Evolutionary conservation across 1,284 basidiomycete genomes (phyloP), one percentile per base, ranked within the genome.

Genomic region (Ceratobasidium sp.): DNA sequence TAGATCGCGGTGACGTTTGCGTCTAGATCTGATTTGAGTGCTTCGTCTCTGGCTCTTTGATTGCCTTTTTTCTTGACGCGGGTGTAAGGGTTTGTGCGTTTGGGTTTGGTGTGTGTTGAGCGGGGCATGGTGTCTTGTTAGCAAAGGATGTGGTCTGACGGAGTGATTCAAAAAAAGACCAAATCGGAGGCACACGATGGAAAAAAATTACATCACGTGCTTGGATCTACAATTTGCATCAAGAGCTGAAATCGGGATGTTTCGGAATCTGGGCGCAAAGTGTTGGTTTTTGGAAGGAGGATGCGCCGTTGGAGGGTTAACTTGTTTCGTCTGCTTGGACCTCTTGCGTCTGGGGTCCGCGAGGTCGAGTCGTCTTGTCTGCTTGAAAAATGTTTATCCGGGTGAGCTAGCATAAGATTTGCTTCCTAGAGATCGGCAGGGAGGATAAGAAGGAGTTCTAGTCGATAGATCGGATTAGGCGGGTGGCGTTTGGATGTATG

Each of bases 31-130:
- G 26, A 26, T 34, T 26, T 26, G 21, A 64, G 41, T 45, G 46
- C 61, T 32, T 64, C 61, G 61, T 64, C 60, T 46, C 39, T 48
- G 12, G 61, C 45, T n/a, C 30, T 64, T 34, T 52, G 61, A 18
- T 8, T 16, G 9, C 46, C 16, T 41, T 32, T 39, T 28, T 41
- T 59, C 34, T 41, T 39, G 5, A n/a, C n/a, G n/a, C 45, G 41
- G 16, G 55, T n/a, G 21, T 64, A 52, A 6, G 46, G 45, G 12
- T 62, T n/a, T 41, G 41, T 28, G 3, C 61, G 61, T 26, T 64
- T 48, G 18, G 46, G 45, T 36, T 50, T 64, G 34, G 36, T 16
- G 34, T 1, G 21, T 9, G 21, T 45, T 18, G 43, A 18, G 18
- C 43, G 43, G 3, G 43, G 28, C 36, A 61, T 26, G 41, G 43